Percentiles rank a stretch among this genome's conserved stretches.
These are phyloP conservation scores for Venturia nashicola DNA, from an alignment of 2,329 filamentous ascomycete species.

Conservation along the genomic window DNA sequence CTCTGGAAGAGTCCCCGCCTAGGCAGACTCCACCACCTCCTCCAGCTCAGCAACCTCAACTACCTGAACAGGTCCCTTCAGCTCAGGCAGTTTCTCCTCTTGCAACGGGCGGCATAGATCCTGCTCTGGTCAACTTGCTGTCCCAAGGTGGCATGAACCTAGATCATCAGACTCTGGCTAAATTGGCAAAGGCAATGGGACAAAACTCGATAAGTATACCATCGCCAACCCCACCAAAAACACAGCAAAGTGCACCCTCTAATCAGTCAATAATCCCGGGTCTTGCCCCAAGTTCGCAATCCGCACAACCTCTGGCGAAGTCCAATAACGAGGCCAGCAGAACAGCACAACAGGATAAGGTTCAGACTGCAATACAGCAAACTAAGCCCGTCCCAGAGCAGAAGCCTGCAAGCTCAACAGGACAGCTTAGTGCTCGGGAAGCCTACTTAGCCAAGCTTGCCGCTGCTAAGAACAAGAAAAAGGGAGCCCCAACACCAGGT, in stretches of 20 bases:
- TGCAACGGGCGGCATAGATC: not conserved
- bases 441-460: not conserved
- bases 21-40: not conserved
- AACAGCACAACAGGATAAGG: not conserved
- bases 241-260: not conserved
- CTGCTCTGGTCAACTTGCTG: not conserved
- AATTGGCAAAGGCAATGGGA: not conserved
- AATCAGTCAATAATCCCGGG: not conserved
- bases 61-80: not conserved
- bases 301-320: not conserved
- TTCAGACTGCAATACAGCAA: not conserved
- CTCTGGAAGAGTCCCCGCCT: not conserved
- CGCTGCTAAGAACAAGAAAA: constrained; percentile 1
- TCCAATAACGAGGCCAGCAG: not conserved
- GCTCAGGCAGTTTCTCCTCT: not conserved
- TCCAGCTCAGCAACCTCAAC: not conserved
- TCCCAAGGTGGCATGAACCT: not conserved
- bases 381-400: not conserved
- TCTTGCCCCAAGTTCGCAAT: not conserved
- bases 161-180: not conserved
- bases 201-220: not conserved
- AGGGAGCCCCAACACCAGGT: not conserved
- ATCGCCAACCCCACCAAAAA: not conserved
- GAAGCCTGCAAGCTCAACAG: not conserved
- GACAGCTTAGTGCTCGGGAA: not conserved